Conservation (phyloP, 768 basidiomycete genomes). For the Tylopilus vinaceipallidus region DNA sequence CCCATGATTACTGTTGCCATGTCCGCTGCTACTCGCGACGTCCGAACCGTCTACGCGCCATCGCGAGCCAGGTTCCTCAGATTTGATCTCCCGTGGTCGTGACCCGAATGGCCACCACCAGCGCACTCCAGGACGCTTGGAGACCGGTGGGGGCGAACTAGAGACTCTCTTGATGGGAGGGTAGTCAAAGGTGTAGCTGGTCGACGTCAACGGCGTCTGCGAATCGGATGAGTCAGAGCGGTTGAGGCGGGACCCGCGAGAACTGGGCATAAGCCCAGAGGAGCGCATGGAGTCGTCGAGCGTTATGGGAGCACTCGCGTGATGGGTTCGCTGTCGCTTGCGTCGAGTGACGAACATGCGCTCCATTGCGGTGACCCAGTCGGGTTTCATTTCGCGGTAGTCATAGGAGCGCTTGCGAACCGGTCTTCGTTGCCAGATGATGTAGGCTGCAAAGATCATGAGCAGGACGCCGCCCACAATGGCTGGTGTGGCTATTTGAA, state of each 20-base stretch:
- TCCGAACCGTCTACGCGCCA: conserved; percentile 31
- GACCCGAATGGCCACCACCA: conserved; percentile 28
- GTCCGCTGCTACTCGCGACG: conserved; percentile 20
- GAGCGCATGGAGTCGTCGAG: conserved; percentile 24
- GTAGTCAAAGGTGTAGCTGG: conserved; percentile 2
- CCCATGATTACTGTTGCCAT: conserved; percentile 12
- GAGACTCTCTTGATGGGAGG: conserved; percentile 4
- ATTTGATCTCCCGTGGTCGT: conserved; percentile 25
- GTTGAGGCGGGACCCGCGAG: conserved; percentile 6
- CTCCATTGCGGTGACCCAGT: conserved; percentile 14
- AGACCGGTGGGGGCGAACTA: conserved; percentile 3
- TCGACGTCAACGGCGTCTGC: conserved; percentile 23
- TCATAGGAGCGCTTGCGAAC: conserved; percentile 3
- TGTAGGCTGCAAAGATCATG: conserved; percentile 16
- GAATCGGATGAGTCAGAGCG: conserved; percentile 30
- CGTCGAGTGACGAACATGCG: conserved; percentile 17
- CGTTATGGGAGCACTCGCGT: conserved; percentile 13
- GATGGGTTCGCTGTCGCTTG: conserved; percentile 14
- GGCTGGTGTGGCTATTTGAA: conserved; percentile 36
- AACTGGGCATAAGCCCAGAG: background rate
- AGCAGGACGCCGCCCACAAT: conserved; percentile 34
- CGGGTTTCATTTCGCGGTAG: conserved; percentile 13
- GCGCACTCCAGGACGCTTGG: conserved; percentile 9
- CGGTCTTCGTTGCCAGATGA: conserved; percentile 26
- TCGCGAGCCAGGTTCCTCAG: conserved; percentile 16